Base-by-base conservation (phyloP, 129 eudicot genomes). In the Glebionis coronaria region DNA sequence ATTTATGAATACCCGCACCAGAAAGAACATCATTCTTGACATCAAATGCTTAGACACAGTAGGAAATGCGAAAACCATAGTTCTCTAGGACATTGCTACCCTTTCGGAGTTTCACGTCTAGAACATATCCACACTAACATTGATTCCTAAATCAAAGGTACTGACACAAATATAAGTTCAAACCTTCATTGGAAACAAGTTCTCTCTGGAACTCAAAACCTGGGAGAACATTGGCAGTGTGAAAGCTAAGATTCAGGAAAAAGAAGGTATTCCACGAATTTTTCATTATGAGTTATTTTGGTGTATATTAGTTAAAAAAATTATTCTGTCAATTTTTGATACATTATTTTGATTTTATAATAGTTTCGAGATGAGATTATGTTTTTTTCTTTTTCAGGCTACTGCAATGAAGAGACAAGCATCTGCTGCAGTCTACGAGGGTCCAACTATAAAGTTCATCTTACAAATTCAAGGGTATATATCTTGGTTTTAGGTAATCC, bases 401-500 rank as follows among this genome's bases (percentile, higher is more conserved):
- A n/a, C n/a, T n/a, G n/a, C n/a, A n/a, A n/a, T n/a, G n/a, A n/a
- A n/a, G n/a, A n/a, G n/a, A n/a, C n/a, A n/a, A n/a, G n/a, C n/a
- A n/a, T n/a, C n/a, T n/a, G n/a, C n/a, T n/a, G n/a, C n/a, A n/a
- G n/a, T n/a, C n/a, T n/a, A n/a, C n/a, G n/a, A n/a, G n/a, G n/a
- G n/a, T n/a, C n/a, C n/a, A n/a, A n/a, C n/a, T n/a, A n/a, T n/a
- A n/a, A n/a, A n/a, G n/a, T n/a, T n/a, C n/a, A n/a, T n/a, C n/a
- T n/a, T n/a, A n/a, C n/a, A n/a, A n/a, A n/a, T n/a, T n/a, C n/a
- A n/a, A n/a, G n/a, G 90, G 84, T 94, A 29, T 94, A 94, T 76
- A 82, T 94, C 84, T 80, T 94, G 80, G 81, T 94, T 77, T 97
- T 74, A 67, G 79, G 79, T 75, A 75, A 75, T 58, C 4, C 49